These are phyloP conservation scores for Polygonum aviculare DNA, from an alignment of 148 eudicot genomes.

Conservation along the genomic window DNA sequence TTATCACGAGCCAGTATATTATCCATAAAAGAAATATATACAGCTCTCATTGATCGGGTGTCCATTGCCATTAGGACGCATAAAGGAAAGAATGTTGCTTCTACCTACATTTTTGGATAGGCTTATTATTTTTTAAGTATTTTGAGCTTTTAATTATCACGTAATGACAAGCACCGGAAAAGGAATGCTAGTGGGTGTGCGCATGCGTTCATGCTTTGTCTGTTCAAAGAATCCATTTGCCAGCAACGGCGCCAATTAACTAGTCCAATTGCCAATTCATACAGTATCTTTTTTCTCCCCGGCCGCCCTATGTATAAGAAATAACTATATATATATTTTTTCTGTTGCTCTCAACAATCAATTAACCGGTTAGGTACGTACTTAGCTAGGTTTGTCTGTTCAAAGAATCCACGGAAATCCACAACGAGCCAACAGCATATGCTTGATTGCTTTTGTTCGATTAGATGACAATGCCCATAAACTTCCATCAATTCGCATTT, in stretches of 20 bases:
- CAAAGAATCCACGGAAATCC: background rate
- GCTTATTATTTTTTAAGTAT: background rate
- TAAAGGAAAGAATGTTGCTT: no score
- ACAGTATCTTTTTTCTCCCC: no score
- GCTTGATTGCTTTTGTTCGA: background rate
- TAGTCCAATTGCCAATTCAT: background rate
- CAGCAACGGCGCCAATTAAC: background rate
- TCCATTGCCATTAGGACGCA: background rate
- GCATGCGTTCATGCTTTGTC: no score
- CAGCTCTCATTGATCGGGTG: no score
- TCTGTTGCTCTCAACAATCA: no score
- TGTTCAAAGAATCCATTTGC: background rate
- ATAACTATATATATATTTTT: no score
- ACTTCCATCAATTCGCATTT: no score
- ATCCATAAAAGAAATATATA: no score
- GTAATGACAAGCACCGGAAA: background rate
- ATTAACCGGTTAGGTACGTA: background rate
- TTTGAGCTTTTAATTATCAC: background rate
- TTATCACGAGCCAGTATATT: no score
- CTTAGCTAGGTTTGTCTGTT: background rate
- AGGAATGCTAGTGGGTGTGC: background rate
- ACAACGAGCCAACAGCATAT: background rate
- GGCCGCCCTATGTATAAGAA: no score
- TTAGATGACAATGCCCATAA: no score
- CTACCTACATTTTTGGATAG: background rate